Percentiles rank a stretch among this genome's conserved stretches.
Conservation (phyloP, 2,329 filamentous ascomycete genomes). For the Cladosporium colombiae region DNA sequence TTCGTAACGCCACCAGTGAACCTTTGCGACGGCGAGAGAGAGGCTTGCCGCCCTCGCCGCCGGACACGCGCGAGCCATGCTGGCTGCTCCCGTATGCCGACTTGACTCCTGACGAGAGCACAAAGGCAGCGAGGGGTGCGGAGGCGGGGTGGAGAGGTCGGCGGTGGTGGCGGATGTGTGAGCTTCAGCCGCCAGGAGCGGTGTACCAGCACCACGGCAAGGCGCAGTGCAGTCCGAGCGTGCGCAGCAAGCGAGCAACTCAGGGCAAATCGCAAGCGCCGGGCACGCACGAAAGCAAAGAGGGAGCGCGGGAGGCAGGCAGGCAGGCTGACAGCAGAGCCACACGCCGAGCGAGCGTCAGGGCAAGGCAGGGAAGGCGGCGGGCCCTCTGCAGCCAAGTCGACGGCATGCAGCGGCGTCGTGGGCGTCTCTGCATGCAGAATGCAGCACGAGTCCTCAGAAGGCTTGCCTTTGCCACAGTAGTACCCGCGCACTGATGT, state of each 20-base stretch:
- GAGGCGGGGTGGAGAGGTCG: slow-evolving; percentile 14
- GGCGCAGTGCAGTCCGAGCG: slow-evolving; percentile 15
- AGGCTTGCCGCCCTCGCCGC: slow-evolving; percentile 6
- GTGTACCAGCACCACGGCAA: slow-evolving; percentile 4
- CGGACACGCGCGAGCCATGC: not conserved
- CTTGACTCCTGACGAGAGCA: slow-evolving; percentile 18
- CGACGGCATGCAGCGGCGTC: slow-evolving; percentile 18
- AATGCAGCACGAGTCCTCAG: slow-evolving; percentile 5
- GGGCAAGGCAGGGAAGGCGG: slow-evolving; percentile 8
- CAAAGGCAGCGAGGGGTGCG: slow-evolving; percentile 3
- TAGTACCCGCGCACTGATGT: not conserved
- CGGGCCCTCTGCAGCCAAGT: slow-evolving; percentile 17
- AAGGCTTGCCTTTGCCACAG: not conserved
- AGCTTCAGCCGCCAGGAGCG: slow-evolving; percentile 11
- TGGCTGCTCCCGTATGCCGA: not conserved
- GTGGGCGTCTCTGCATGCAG: slow-evolving; percentile 15
- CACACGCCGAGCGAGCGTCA: slow-evolving; percentile 7
- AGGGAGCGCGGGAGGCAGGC: not conserved
- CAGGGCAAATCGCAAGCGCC: slow-evolving; percentile 9
- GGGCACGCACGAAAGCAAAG: not conserved
- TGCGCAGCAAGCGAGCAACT: slow-evolving; percentile 10
- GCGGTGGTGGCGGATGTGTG: slow-evolving; percentile 8
- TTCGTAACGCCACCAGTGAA: slow-evolving; percentile 8
- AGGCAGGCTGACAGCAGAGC: slow-evolving; percentile 3
- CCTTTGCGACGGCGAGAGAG: not conserved